Percentiles rank a stretch among this genome's conserved stretches.
Evolutionary conservation across 495 filamentous ascomycete species (phyloP).

Genomic region (Schizothecium vesticola): DNA sequence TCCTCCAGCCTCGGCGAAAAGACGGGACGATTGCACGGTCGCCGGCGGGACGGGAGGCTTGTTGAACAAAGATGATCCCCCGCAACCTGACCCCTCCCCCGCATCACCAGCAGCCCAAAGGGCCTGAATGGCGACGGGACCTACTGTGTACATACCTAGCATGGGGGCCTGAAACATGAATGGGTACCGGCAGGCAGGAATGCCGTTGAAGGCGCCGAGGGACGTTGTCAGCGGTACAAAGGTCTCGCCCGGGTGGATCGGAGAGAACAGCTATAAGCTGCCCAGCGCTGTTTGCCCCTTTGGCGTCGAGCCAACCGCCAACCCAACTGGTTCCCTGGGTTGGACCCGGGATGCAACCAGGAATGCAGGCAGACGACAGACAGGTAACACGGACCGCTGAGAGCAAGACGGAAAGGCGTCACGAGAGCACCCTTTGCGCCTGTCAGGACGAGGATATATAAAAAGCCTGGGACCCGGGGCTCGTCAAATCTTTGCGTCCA

Average conservation of each 20-base stretch:
- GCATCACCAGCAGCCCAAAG: background rate
- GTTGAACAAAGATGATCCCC: background rate
- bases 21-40: background rate
- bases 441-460: background rate
- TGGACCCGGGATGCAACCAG: background rate
- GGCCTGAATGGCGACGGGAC: background rate
- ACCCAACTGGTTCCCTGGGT: background rate
- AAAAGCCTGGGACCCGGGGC: background rate
- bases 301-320: background rate
- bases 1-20: background rate
- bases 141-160: no score
- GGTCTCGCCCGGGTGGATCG: background rate
- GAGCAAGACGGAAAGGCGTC: background rate
- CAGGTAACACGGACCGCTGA: background rate
- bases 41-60: background rate
- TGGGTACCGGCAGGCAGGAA: background rate
- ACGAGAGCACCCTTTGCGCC: background rate
- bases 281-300: background rate
- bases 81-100: background rate
- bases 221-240: background rate
- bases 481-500: background rate
- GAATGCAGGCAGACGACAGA: constrained; percentile 1
- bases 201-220: background rate
- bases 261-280: background rate
- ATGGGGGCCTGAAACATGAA: background rate